These are phyloP conservation scores for Salicornia ramosissima DNA, from an alignment of 148 eudicot genomes.

Conservation along the genomic window DNA sequence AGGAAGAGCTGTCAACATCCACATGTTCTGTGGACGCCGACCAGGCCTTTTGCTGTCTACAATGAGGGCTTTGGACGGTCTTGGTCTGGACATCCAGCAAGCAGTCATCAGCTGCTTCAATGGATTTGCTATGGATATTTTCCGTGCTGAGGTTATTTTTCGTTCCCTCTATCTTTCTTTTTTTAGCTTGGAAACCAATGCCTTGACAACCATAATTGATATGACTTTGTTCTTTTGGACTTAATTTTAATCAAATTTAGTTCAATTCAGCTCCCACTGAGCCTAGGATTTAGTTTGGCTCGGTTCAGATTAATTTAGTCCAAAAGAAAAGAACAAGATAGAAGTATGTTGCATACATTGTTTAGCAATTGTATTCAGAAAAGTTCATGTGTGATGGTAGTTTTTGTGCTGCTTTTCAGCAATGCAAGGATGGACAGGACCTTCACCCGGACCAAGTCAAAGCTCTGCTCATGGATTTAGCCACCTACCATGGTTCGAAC, in stretches of 20 bases:
- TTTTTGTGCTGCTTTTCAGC: constrained; percentile 37
- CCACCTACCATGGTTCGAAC: constrained; percentile 54
- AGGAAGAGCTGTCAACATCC: constrained; percentile 82
- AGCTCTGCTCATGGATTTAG: constrained; percentile 73
- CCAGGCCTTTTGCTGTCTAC: constrained; percentile 82
- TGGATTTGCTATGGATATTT: constrained; percentile 88
- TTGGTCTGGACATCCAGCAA: constrained; percentile 86
- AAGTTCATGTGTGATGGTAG: not conserved
- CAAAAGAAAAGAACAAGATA: no score
- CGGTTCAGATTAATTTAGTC: no score
- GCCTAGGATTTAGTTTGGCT: no score
- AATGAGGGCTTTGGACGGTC: constrained; percentile 68
- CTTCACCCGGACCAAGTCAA: constrained; percentile 82
- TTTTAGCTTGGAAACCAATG: not conserved
- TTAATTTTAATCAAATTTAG: no score
- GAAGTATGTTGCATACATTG: not conserved
- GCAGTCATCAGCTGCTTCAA: constrained; percentile 95
- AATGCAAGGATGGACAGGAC: constrained; percentile 83
- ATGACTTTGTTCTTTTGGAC: no score
- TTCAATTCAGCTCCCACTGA: no score
- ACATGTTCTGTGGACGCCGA: constrained; percentile 80
- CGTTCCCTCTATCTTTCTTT: not conserved
- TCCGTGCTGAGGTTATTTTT: constrained; percentile 75
- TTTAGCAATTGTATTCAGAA: not conserved
- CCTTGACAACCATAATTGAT: no score